phyloP scores from a whole-genome alignment of 768 basidiomycete species.

The Phanerochaete sordida region DNA sequence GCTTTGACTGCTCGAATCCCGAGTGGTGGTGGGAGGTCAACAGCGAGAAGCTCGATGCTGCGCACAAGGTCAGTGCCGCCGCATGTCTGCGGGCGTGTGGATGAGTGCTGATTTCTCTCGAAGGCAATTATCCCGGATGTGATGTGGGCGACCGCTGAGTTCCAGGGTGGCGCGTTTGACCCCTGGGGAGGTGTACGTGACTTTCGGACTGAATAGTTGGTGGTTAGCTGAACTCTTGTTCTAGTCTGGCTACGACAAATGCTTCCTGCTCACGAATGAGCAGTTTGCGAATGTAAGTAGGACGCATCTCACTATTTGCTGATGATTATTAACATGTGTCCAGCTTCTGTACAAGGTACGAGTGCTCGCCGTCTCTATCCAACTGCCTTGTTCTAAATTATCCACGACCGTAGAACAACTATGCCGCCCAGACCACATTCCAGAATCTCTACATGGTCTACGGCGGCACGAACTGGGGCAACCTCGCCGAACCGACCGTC shows the following conservation, averaged over 20 bases:
- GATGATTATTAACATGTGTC: neutral
- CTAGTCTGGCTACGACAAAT: slow-evolving; percentile 23
- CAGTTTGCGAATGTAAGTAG: slow-evolving; percentile 25
- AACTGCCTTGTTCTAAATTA: too few relatives aligned
- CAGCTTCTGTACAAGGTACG: slow-evolving; percentile 8
- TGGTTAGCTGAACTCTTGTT: neutral
- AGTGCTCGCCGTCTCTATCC: too few relatives aligned
- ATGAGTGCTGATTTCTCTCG: neutral
- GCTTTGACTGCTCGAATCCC: slow-evolving; percentile 20
- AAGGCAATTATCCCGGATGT: slow-evolving; percentile 18
- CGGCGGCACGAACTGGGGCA: slow-evolving; percentile 26
- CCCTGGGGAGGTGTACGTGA: slow-evolving; percentile 21
- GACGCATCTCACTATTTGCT: neutral
- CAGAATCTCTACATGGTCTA: slow-evolving; percentile 23
- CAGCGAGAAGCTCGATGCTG: slow-evolving; percentile 5
- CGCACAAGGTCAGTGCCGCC: slow-evolving; percentile 11
- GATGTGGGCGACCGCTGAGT: slow-evolving; percentile 18
- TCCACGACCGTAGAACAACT: slow-evolving; percentile 20
- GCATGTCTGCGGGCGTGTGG: too few relatives aligned
- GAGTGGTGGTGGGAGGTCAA: slow-evolving; percentile 12
- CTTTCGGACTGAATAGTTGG: neutral
- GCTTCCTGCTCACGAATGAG: slow-evolving; percentile 19
- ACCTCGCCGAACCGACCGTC: slow-evolving; percentile 21
- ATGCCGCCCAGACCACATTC: slow-evolving; percentile 17
- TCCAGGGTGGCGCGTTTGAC: slow-evolving; percentile 23